Evolutionary conservation across 805 yeast species (phyloP).

Genomic region (Candida stauntonica): DNA sequence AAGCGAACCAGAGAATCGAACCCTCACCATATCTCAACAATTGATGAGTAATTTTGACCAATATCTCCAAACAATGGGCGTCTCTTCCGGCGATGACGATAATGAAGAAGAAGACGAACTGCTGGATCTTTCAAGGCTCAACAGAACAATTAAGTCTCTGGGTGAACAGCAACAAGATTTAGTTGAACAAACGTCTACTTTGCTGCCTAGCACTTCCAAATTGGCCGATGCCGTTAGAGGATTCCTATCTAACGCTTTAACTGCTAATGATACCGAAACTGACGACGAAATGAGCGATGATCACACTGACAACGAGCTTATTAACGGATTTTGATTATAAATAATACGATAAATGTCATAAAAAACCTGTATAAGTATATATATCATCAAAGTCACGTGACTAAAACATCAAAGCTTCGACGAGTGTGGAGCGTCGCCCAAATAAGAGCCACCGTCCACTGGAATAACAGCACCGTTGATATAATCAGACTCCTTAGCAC

Average conservation of each 20-base stretch:
- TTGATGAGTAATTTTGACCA: slow-evolving; percentile 26
- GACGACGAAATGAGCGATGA: slow-evolving; percentile 15
- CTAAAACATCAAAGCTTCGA: slow-evolving; percentile 5
- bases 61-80: slow-evolving; percentile 23
- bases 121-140: slow-evolving; percentile 23
- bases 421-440: slow-evolving; percentile 29
- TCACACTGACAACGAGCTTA: slow-evolving; percentile 3
- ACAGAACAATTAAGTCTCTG: slow-evolving; percentile 15
- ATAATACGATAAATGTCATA: background rate
- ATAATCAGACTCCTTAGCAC: slow-evolving; percentile 53
- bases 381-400: background rate
- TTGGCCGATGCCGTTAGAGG: slow-evolving; percentile 21
- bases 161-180: too few relatives aligned
- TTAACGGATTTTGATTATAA: slow-evolving; percentile 15
- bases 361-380: background rate
- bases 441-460: slow-evolving; percentile 63
- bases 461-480: slow-evolving; percentile 66
- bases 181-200: too few relatives aligned
- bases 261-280: slow-evolving; percentile 9
- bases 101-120: slow-evolving; percentile 21
- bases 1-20: slow-evolving; percentile 3
- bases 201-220: slow-evolving; percentile 11
- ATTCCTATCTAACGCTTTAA: slow-evolving; percentile 13
- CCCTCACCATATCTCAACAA: slow-evolving; percentile 27
- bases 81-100: slow-evolving; percentile 14